These are phyloP conservation scores for Apophysomyces trapeziformis DNA, from an alignment of 371 early-diverging fungal species.

Conservation along the genomic window DNA sequence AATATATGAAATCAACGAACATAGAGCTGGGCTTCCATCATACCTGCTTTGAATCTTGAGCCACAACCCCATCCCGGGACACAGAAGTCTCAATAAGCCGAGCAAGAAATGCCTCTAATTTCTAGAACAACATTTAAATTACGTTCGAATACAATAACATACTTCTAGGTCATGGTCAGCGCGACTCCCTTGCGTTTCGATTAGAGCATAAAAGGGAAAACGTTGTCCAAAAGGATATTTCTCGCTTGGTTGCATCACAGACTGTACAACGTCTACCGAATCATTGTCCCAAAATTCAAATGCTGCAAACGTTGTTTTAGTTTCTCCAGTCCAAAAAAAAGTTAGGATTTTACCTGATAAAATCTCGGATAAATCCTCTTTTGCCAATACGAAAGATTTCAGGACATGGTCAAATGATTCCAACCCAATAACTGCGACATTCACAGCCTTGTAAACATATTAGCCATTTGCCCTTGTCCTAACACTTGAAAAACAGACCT, in stretches of 20 bases:
- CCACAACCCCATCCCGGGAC: constrained; percentile 77
- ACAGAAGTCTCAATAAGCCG: constrained; percentile 54
- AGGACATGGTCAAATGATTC: constrained; percentile 48
- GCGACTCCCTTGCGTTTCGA: constrained; percentile 82
- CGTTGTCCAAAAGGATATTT: constrained; percentile 25
- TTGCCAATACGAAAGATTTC: constrained; percentile 48
- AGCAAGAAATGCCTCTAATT: constrained; percentile 64
- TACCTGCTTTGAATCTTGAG: constrained; percentile 68
- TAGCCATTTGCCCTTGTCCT: not conserved
- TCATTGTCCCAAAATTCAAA: constrained; percentile 85
- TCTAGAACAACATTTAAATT: constrained; percentile 29
- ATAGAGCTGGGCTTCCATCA: not conserved
- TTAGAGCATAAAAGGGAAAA: constrained; percentile 70
- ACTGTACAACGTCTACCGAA: constrained; percentile 57
- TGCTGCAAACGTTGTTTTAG: constrained; percentile 37
- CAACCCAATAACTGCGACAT: constrained; percentile 48
- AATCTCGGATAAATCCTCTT: constrained; percentile 51
- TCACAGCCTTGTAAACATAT: constrained; percentile 29
- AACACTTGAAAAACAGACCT: constrained; percentile 14
- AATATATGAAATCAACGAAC: not conserved
- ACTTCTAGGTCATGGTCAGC: constrained; percentile 78
- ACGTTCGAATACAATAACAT: not conserved
- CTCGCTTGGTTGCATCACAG: constrained; percentile 42
- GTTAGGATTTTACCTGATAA: constrained; percentile 38
- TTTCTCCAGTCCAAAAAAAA: not conserved